A percentile compares a stretch with the other conserved stretches of the same genome.
Evolutionary conservation across 441 rosid genomes (phyloP).

Genomic region (Biscutella laevigata): DNA sequence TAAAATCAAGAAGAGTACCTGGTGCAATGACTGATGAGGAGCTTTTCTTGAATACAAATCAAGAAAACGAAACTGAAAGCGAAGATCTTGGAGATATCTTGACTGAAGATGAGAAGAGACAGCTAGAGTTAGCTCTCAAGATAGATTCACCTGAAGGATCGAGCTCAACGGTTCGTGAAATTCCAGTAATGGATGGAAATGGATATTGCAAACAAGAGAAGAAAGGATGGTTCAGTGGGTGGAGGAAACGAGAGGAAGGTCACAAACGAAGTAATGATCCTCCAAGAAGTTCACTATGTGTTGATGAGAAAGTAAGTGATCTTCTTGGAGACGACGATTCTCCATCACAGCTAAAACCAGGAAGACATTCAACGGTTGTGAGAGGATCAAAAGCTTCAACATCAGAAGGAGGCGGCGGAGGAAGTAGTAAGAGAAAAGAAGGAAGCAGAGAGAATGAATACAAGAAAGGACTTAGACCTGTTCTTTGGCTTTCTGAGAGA

Average conservation of each 20-base stretch:
- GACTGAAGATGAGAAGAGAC: conserved; percentile 87
- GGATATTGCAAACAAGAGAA: conserved; percentile 67
- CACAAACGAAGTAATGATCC: conserved; percentile 47
- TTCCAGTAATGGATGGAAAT: conserved; percentile 49
- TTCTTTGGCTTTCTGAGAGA: conserved; percentile 85
- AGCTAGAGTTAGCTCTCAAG: conserved; percentile 81
- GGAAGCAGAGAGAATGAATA: conserved; percentile 73
- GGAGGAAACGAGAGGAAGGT: conserved; percentile 83
- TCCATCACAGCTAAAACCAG: conserved; percentile 35
- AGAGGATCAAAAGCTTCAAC: conserved; percentile 34
- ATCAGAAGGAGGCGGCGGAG: too few species aligned
- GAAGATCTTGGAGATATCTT: conserved; percentile 78
- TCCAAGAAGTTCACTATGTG: conserved; percentile 78
- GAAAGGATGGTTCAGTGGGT: conserved; percentile 97
- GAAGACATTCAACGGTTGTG: conserved; percentile 78
- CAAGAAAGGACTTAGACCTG: conserved; percentile 90
- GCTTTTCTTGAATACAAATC: conserved; percentile 29
- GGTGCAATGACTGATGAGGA: conserved; percentile 98
- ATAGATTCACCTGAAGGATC: conserved; percentile 59
- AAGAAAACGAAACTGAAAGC: conserved; percentile 63
- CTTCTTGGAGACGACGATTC: conserved; percentile 57
- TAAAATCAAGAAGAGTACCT: conserved; percentile 89
- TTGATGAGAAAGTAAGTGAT: conserved; percentile 85
- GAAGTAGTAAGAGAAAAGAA: conserved; percentile 51
- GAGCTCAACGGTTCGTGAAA: conserved; percentile 57